These are phyloP conservation scores for Butyriboletus loyo DNA, from an alignment of 768 basidiomycete genomes.

Conservation along the genomic window DNA sequence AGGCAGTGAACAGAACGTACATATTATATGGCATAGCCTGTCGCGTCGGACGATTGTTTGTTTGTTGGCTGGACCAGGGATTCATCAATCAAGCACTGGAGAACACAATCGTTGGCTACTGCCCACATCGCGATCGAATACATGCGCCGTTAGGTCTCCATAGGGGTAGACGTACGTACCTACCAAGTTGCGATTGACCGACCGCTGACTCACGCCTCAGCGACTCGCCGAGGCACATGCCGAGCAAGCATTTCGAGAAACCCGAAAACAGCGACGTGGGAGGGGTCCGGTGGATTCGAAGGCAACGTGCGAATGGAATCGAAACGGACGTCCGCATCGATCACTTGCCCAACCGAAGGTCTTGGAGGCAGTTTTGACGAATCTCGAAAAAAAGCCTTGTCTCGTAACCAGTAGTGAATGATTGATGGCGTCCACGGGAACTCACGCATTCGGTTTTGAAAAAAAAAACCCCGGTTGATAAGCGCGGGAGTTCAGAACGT, in stretches of 20 bases:
- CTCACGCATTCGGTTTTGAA: constrained; percentile 28
- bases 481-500: constrained; percentile 52
- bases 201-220: constrained; percentile 24
- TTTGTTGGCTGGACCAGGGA: background rate
- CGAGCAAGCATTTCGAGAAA: constrained; percentile 64
- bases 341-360: constrained; percentile 82
- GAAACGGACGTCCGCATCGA: constrained; percentile 79
- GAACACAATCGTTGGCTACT: background rate
- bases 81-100: background rate
- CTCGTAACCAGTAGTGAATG: constrained; percentile 53
- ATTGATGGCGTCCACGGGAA: constrained; percentile 57
- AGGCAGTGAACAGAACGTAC: background rate
- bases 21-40: background rate
- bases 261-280: constrained; percentile 65
- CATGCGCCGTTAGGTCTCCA: background rate
- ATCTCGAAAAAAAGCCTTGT: constrained; percentile 64
- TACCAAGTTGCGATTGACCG: background rate
- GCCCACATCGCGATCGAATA: background rate
- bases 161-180: background rate
- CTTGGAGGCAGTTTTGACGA: constrained; percentile 70
- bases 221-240: constrained; percentile 57
- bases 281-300: constrained; percentile 56
- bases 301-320: constrained; percentile 85
- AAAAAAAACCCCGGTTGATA: constrained; percentile 43
- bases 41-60: background rate